Percentiles rank a stretch among this genome's conserved stretches.
These are phyloP conservation scores for Hortaea werneckii DNA, from an alignment of 2,329 filamentous ascomycete species.

Conservation along the genomic window DNA sequence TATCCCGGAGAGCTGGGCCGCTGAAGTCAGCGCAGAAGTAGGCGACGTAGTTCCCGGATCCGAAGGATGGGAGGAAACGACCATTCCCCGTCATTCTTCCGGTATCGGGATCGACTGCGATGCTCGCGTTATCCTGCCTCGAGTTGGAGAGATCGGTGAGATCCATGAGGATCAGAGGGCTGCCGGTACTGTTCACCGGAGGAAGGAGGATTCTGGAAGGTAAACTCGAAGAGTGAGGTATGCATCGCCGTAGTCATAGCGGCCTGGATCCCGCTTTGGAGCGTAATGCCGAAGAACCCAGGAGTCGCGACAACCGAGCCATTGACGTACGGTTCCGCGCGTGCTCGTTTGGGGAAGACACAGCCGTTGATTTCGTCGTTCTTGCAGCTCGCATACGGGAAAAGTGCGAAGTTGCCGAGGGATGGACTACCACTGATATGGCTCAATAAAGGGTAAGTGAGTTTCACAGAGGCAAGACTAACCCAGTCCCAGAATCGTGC, in stretches of 20 bases:
- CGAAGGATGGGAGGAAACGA: conserved; percentile 51
- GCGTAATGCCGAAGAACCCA: conserved; percentile 48
- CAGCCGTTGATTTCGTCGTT: conserved; percentile 51
- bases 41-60: conserved; percentile 45
- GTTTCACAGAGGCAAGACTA: conserved; percentile 29
- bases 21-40: conserved; percentile 53
- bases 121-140: conserved; percentile 43
- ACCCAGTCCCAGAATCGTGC: conserved; percentile 42
- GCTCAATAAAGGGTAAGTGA: conserved; percentile 21
- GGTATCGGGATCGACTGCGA: conserved; percentile 42
- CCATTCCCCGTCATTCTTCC: conserved; percentile 50
- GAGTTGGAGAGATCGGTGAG: conserved; percentile 47
- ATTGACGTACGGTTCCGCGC: conserved; percentile 40
- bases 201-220: conserved; percentile 31
- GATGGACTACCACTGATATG: conserved; percentile 44
- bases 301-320: conserved; percentile 44
- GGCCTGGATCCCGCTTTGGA: conserved; percentile 45
- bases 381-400: conserved; percentile 53
- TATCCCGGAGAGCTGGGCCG: conserved; percentile 36
- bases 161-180: conserved; percentile 49
- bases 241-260: conserved; percentile 53
- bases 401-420: conserved; percentile 63
- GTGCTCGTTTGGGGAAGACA: conserved; percentile 40
- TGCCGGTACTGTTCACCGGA: conserved; percentile 8
- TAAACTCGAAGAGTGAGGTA: conserved; percentile 50